A percentile compares a stretch with the other conserved stretches of the same genome.
Conservation (phyloP, 1,284 basidiomycete species). For the Tranzscheliella williamsii region DNA sequence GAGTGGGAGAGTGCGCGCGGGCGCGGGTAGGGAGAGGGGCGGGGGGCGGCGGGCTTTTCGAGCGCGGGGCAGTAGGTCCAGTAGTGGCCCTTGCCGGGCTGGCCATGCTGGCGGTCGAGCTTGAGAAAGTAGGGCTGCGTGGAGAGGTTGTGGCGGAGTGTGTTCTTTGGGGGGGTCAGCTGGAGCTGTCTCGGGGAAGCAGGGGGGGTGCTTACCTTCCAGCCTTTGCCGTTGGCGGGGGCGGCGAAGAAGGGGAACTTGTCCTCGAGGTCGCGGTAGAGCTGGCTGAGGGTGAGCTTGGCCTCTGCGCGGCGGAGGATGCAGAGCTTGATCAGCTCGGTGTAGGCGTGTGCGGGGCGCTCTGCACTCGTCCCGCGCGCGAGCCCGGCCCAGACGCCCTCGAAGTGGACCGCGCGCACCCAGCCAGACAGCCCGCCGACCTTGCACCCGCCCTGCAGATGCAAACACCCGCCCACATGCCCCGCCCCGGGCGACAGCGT, state of each 20-base stretch:
- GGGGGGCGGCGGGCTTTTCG: conserved; percentile 24
- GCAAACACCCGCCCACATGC: too few species aligned
- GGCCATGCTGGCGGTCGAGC: conserved; percentile 22
- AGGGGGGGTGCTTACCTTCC: conserved; percentile 23
- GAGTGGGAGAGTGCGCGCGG: conserved; percentile 1
- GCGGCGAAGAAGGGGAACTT: conserved; percentile 32
- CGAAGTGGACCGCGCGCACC: conserved; percentile 20
- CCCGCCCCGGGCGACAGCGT: too few species aligned
- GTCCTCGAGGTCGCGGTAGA: conserved; percentile 24
- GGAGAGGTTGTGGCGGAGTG: conserved; percentile 37
- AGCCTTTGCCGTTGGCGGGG: conserved; percentile 18
- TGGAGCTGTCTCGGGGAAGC: not conserved
- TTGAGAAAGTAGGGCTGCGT: conserved; percentile 40
- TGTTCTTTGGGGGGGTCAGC: conserved; percentile 20
- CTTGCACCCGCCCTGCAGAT: too few species aligned
- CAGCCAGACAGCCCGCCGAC: too few species aligned
- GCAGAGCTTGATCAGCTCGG: conserved; percentile 39
- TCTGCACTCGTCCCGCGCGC: conserved; percentile 6
- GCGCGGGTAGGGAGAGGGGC: not conserved
- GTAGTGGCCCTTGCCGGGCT: conserved; percentile 33
- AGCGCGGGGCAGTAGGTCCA: conserved; percentile 32
- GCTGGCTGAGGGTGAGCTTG: conserved; percentile 29
- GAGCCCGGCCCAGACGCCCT: conserved; percentile 14
- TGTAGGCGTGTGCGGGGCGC: conserved; percentile 19
- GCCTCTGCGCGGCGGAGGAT: conserved; percentile 26